Percentiles rank a stretch among this genome's conserved stretches.
Conservation (phyloP, 108 stramenopile species). For the Cylindrotheca fusiformis region DNA sequence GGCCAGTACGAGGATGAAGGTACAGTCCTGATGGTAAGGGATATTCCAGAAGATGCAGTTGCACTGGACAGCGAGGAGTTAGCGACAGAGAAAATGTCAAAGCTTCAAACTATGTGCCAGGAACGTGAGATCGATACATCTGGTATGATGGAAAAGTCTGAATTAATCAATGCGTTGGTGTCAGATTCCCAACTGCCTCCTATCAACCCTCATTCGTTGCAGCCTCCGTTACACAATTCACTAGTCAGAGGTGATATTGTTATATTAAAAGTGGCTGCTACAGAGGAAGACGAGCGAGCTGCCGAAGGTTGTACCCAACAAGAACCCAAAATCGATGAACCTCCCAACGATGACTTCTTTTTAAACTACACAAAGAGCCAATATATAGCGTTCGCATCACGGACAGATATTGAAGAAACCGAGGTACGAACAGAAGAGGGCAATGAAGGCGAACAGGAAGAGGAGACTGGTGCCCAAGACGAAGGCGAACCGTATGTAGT, state of each 20-base stretch:
- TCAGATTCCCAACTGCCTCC: conserved; percentile 30
- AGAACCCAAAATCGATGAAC: conserved; percentile 18
- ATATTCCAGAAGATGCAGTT: conserved; percentile 31
- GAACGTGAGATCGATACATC: conserved; percentile 21
- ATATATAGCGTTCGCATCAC: conserved; percentile 70
- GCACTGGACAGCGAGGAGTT: conserved; percentile 12
- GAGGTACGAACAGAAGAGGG: conserved; percentile 33
- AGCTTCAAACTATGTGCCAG: conserved; percentile 24
- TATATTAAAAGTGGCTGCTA: conserved; percentile 73
- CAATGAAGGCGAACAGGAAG: conserved; percentile 34
- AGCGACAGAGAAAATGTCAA: conserved; percentile 2
- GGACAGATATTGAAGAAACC: conserved; percentile 65
- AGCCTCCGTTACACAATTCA: conserved; percentile 68
- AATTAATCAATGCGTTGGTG: conserved; percentile 30
- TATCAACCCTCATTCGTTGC: conserved; percentile 72
- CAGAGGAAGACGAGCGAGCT: conserved; percentile 52
- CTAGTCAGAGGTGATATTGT: conserved; percentile 78
- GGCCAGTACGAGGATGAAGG: conserved; percentile 88
- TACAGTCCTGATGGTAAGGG: conserved; percentile 70
- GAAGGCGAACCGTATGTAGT: conserved; percentile 12
- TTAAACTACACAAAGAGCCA: conserved; percentile 76
- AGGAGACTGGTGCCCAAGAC: conserved; percentile 32
- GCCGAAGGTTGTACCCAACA: conserved; percentile 25
- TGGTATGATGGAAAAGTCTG: conserved; percentile 37
- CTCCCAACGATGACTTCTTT: conserved; percentile 81